Evolutionary conservation across 345 rosid genomes (phyloP).

Genomic region (Eucalyptus pauciflora): DNA sequence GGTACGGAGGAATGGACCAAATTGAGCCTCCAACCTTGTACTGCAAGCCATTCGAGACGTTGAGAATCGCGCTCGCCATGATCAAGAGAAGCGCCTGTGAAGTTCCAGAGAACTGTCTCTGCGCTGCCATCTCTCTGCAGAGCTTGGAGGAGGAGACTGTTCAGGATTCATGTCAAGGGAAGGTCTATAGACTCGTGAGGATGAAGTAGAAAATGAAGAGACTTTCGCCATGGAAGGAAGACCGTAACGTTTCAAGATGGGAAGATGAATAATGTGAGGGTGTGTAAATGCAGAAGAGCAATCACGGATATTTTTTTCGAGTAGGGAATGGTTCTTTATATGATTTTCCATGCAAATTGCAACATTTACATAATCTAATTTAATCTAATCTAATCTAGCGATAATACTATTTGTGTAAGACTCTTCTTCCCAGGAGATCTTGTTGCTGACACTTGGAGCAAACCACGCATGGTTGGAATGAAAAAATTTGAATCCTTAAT

Average conservation of each 20-base stretch:
- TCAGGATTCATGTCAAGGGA: not conserved
- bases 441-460: not conserved
- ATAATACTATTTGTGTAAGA: not conserved
- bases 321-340: not conserved
- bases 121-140: not conserved
- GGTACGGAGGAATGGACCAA: slow-evolving; percentile 26
- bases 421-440: not conserved
- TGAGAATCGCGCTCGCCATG: not conserved
- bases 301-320: not conserved
- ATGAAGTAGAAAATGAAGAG: not conserved
- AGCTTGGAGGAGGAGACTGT: not conserved
- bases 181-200: not conserved
- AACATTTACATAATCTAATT: not conserved
- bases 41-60: not conserved
- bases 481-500: too few species aligned
- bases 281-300: not conserved
- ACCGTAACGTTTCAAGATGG: not conserved
- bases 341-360: not conserved
- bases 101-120: not conserved
- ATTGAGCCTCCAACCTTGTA: slow-evolving; percentile 20
- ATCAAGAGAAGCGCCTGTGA: not conserved
- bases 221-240: not conserved
- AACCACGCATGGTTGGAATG: not conserved
- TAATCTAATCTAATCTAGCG: not conserved
- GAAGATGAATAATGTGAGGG: not conserved